Conservation (phyloP, 2,329 filamentous ascomycete genomes). For the Cytospora leucostoma region DNA sequence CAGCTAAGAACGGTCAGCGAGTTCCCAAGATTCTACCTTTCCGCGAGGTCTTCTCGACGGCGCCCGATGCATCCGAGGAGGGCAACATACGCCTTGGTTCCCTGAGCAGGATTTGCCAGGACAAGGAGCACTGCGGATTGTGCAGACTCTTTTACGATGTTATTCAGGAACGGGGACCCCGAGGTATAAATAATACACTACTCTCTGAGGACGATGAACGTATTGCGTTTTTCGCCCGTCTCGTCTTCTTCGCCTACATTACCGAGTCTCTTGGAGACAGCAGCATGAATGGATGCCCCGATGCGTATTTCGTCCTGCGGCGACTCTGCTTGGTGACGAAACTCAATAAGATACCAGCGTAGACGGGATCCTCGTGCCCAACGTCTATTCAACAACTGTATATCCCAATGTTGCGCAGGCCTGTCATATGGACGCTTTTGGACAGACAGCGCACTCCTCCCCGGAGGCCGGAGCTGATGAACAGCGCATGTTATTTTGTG, state of each 20-base stretch:
- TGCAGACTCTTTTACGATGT: background rate
- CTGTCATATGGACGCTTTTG: background rate
- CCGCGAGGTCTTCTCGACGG: too few relatives aligned
- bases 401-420: background rate
- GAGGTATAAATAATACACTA: background rate
- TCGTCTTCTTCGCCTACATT: background rate
- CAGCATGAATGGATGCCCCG: background rate
- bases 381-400: background rate
- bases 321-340: background rate
- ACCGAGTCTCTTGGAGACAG: background rate
- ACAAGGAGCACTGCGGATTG: background rate
- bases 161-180: background rate
- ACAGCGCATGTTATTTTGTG: background rate
- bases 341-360: background rate
- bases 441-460: background rate
- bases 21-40: too few relatives aligned
- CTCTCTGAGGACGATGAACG: background rate
- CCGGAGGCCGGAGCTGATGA: background rate
- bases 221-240: background rate
- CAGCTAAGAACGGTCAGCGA: background rate
- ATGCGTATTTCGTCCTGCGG: background rate
- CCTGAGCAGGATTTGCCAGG: background rate
- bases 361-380: too few relatives aligned
- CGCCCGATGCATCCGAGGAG: too few relatives aligned
- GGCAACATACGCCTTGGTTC: too few relatives aligned